phyloP scores from a whole-genome alignment of 2,329 filamentous ascomycete genomes.

The Ophiosphaerella korrae region DNA sequence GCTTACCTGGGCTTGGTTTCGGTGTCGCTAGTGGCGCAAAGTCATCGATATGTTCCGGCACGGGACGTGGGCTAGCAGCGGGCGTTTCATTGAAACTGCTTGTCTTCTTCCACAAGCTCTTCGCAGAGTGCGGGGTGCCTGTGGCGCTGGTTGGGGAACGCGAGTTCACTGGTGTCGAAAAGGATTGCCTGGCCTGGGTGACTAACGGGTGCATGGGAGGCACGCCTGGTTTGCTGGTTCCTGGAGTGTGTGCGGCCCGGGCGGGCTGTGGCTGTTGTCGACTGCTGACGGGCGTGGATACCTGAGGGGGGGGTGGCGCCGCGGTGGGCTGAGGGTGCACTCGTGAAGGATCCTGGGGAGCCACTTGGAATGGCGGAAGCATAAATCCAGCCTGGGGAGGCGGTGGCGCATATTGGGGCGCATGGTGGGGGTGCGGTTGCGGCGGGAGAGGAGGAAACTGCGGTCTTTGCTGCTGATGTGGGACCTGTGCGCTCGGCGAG shows the following conservation, averaged over 20 bases:
- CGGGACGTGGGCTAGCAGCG: slow-evolving; percentile 28
- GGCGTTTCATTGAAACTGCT: slow-evolving; percentile 20
- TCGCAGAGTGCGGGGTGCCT: slow-evolving; percentile 37
- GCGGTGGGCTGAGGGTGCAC: slow-evolving; percentile 40
- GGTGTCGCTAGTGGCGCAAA: slow-evolving; percentile 18
- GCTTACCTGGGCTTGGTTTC: slow-evolving; percentile 26
- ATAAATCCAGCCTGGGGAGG: slow-evolving; percentile 53
- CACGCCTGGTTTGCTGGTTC: slow-evolving; percentile 16
- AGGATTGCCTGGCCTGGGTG: slow-evolving; percentile 27
- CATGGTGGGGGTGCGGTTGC: slow-evolving; percentile 38
- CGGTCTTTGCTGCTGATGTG: slow-evolving; percentile 37
- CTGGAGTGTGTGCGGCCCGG: slow-evolving; percentile 18
- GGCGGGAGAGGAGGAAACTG: slow-evolving; percentile 41
- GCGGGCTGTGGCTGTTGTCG: slow-evolving; percentile 15
- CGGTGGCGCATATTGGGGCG: slow-evolving; percentile 41
- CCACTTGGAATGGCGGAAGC: slow-evolving; percentile 55
- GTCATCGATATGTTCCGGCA: slow-evolving; percentile 37
- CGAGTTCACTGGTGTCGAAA: slow-evolving; percentile 32
- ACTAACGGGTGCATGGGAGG: slow-evolving; percentile 31
- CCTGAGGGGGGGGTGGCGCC: slow-evolving; percentile 31
- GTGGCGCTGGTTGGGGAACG: slow-evolving; percentile 33
- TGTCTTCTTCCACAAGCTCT: slow-evolving; percentile 42
- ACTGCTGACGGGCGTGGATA: slow-evolving; percentile 35
- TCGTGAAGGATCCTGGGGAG: slow-evolving; percentile 50
- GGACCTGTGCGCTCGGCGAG: slow-evolving; percentile 39